Percentiles rank a stretch among this genome's conserved stretches.
phyloP scores from a whole-genome alignment of 257 asterid genomes.

The Solanum chmielewskii region DNA sequence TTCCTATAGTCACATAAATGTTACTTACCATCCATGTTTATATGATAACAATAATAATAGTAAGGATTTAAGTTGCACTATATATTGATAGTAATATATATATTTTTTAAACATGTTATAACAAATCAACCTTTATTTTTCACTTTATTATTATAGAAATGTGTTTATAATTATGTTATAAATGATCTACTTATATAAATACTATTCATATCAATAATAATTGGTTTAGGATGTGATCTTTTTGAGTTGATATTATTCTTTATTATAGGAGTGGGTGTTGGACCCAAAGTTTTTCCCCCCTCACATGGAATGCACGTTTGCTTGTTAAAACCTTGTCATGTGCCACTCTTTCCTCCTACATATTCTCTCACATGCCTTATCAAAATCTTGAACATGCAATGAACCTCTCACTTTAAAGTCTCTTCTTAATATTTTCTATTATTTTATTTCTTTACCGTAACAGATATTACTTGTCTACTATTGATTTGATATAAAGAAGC shows the following conservation, averaged over 20 bases:
- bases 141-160: too few species aligned
- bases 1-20: too few species aligned
- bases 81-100: neutral
- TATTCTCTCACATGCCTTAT: constrained; percentile 14
- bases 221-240: constrained; percentile 7
- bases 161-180: neutral
- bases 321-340: constrained; percentile 30
- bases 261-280: constrained; percentile 33
- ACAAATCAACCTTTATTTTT: neutral
- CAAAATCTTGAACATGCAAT: constrained; percentile 17
- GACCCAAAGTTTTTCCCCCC: constrained; percentile 21
- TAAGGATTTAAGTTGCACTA: neutral
- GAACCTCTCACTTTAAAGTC: constrained; percentile 4
- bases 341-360: constrained; percentile 30
- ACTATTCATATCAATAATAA: neutral
- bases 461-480: too few species aligned
- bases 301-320: constrained; percentile 67
- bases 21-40: too few species aligned
- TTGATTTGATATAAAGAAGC: neutral
- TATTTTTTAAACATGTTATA: neutral
- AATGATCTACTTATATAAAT: neutral
- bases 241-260: constrained; percentile 20
- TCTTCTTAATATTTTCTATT: neutral
- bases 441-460: neutral
- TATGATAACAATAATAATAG: too few species aligned